Evolutionary conservation across 2,329 filamentous ascomycete species (phyloP).

Genomic region (Aspergillus uvarum): DNA sequence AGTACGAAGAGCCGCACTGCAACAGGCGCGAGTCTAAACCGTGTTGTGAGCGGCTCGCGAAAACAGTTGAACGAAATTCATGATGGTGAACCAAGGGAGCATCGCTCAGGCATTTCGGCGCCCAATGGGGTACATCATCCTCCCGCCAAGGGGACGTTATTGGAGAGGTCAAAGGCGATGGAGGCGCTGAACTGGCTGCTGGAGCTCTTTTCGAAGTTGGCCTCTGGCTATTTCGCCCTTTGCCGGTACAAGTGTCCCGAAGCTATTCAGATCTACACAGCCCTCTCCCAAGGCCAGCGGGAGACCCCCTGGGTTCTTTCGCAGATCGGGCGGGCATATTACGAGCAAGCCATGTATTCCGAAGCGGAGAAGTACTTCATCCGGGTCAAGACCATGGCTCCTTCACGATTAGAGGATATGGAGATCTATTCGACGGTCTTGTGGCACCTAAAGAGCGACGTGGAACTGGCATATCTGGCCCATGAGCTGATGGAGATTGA

Average conservation of each 20-base stretch:
- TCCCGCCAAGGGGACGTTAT: constrained; percentile 32
- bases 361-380: constrained; percentile 87
- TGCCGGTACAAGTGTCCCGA: constrained; percentile 77
- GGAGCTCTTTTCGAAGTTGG: constrained; percentile 78
- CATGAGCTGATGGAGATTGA: constrained; percentile 86
- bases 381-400: constrained; percentile 73
- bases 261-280: constrained; percentile 70
- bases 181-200: constrained; percentile 76
- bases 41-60: constrained; percentile 86
- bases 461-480: constrained; percentile 85
- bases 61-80: constrained; percentile 61
- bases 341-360: constrained; percentile 81
- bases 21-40: constrained; percentile 70
- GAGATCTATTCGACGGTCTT: constrained; percentile 97
- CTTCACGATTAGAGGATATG: constrained; percentile 88
- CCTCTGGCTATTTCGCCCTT: constrained; percentile 73
- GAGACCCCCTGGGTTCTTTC: constrained; percentile 93
- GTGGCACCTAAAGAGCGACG: constrained; percentile 95
- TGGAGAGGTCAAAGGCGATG: constrained; percentile 64
- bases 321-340: constrained; percentile 85
- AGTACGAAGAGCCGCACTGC: constrained; percentile 66
- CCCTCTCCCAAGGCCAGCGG: constrained; percentile 70
- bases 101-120: constrained; percentile 38
- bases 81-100: constrained; percentile 69
- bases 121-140: constrained; percentile 25